A percentile compares a stretch with the other conserved stretches of the same genome.
Evolutionary conservation across 345 rosid genomes (phyloP).

Genomic region (Diplotaxis tenuifolia): DNA sequence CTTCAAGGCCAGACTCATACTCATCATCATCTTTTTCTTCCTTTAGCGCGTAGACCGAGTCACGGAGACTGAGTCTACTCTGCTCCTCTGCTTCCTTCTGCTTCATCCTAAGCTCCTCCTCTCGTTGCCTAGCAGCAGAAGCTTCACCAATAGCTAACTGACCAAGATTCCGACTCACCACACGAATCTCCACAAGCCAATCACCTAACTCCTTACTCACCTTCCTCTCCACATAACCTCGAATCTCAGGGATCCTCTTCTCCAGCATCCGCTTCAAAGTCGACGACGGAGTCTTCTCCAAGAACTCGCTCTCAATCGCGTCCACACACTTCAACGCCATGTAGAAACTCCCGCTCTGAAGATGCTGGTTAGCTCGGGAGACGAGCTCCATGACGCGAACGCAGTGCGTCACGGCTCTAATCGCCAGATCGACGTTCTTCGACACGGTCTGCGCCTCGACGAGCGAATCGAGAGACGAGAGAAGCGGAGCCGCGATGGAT

Average conservation of each 20-base stretch:
- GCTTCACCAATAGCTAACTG: slow-evolving; percentile 97
- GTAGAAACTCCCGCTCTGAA: slow-evolving; percentile 63
- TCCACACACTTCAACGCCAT: slow-evolving; percentile 88
- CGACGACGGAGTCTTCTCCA: slow-evolving; percentile 66
- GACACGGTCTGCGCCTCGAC: slow-evolving; percentile 74
- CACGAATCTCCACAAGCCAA: slow-evolving; percentile 98
- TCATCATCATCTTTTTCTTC: slow-evolving; percentile 77
- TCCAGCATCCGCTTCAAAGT: slow-evolving; percentile 82
- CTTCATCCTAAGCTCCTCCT: slow-evolving; percentile 90
- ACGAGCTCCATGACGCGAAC: slow-evolving; percentile 75
- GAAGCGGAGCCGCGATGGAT: slow-evolving; percentile 77
- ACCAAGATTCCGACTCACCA: slow-evolving; percentile 83
- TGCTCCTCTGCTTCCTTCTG: slow-evolving; percentile 98
- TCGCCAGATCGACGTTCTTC: slow-evolving; percentile 68
- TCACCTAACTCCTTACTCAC: slow-evolving; percentile 85
- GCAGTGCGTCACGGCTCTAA: slow-evolving; percentile 52
- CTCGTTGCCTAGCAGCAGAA: slow-evolving; percentile 84
- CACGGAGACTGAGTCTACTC: slow-evolving; percentile 82
- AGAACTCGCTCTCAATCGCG: slow-evolving; percentile 62
- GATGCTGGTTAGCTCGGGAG: slow-evolving; percentile 68
- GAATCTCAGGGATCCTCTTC: slow-evolving; percentile 74
- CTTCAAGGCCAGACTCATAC: slow-evolving; percentile 25
- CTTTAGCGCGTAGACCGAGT: slow-evolving; percentile 76
- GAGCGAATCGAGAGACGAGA: slow-evolving; percentile 65
- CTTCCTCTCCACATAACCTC: slow-evolving; percentile 77